Base-by-base conservation (phyloP, 768 basidiomycete genomes). In the Termitomyces sp. region DNA sequence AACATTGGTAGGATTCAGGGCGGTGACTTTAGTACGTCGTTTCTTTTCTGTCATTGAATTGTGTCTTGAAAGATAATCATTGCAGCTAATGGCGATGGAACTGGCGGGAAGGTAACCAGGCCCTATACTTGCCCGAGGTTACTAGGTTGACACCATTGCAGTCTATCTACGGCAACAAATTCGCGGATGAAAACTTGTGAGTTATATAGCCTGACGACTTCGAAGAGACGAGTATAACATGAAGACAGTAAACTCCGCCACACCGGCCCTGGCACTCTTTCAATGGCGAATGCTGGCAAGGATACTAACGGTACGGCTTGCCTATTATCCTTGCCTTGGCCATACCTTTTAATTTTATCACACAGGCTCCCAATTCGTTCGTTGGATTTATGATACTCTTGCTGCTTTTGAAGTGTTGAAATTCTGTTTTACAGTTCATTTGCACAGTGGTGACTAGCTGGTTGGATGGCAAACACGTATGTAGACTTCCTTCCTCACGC, bases 101-200 rank as follows among this genome's bases (percentile, higher is more conserved):
- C 92, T 64, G 92, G 92, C 63, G 92, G 92, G 72, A 93, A 94
- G 84, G 89, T 87, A 64, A 46, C 72, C 62, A 39, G 20, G 13
- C 36, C 22, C 28, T 13, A 42, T 24, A 22, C 13, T 33, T 37
- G 16, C 6, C 28, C 52, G 58, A 50, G 41, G 42, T 36, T 12
- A 18, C 50, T 20, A 18, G n/a, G n/a, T 51, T 56, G 47, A 56
- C n/a, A 12, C 0, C 34, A 49, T 56, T 7, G 1, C n/a, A 90
- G 87, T 92, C 93, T 34, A 95, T 96, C 74, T 95, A 94, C 66
- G 94, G 94, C 48, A 85, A 87, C 64, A 81, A 79, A 68, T 99
- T 99, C 73, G 80, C 87, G 54, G 96, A 98, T 64, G 97, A 98
- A 79, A 98, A 98, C 81, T 94, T 94, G 92, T 92, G 64, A 70